These are phyloP conservation scores for Bruguiera gymnorhiza DNA, from an alignment of 345 rosid genomes.

Conservation along the genomic window DNA sequence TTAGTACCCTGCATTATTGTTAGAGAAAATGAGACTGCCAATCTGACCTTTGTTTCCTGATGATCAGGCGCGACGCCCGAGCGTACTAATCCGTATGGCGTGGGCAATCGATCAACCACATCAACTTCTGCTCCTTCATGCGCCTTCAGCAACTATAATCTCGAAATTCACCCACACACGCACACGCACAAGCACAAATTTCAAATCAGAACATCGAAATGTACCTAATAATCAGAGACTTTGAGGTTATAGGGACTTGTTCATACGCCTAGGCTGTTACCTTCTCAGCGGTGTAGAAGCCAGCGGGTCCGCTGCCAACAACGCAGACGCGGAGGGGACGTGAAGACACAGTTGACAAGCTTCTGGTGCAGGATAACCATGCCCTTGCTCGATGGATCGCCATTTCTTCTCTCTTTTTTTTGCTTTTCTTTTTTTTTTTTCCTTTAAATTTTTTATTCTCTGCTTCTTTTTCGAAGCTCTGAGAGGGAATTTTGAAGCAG, in stretches of 20 bases:
- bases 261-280: slow-evolving; percentile 14
- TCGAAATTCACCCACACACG: not conserved
- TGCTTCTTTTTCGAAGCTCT: too few species aligned
- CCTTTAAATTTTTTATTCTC: too few species aligned
- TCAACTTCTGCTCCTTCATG: slow-evolving; percentile 64
- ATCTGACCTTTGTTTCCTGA: slow-evolving; percentile 78
- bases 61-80: slow-evolving; percentile 98
- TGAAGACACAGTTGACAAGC: slow-evolving; percentile 44
- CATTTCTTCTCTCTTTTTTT: slow-evolving; percentile 14
- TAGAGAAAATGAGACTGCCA: not conserved
- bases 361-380: slow-evolving; percentile 44
- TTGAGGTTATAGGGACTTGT: too few species aligned
- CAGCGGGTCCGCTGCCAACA: slow-evolving; percentile 93
- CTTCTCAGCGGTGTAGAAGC: slow-evolving; percentile 85
- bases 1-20: not conserved
- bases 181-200: not conserved
- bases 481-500: too few species aligned
- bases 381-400: slow-evolving; percentile 27
- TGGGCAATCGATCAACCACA: slow-evolving; percentile 81
- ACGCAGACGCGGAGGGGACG: slow-evolving; percentile 67
- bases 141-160: slow-evolving; percentile 57
- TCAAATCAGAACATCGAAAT: not conserved
- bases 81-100: slow-evolving; percentile 92
- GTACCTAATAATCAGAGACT: not conserved
- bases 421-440: too few species aligned